phyloP scores from a whole-genome alignment of 2,329 filamentous ascomycete genomes.

The Penicillium freii region DNA sequence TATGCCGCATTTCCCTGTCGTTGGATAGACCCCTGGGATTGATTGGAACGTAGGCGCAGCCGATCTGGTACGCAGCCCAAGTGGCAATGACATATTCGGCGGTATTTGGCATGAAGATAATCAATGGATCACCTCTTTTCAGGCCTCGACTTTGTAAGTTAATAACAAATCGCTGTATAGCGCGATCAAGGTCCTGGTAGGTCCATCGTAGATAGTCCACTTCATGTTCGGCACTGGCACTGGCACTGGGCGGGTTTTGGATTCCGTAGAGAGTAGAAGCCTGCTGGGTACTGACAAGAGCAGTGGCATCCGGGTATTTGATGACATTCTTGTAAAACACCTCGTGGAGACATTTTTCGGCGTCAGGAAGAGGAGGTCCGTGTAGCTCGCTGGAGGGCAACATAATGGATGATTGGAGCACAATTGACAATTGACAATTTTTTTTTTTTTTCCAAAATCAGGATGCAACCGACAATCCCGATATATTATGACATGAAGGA shows the following conservation, averaged over 20 bases:
- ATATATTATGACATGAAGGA: background rate
- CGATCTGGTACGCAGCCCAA: slow-evolving; percentile 19
- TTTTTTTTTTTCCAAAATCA: background rate
- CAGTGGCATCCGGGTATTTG: background rate
- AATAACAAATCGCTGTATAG: background rate
- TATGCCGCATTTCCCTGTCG: slow-evolving; percentile 4
- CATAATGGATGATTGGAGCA: background rate
- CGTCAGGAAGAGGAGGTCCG: background rate
- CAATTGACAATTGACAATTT: background rate
- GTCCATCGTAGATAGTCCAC: slow-evolving; percentile 9
- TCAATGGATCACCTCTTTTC: background rate
- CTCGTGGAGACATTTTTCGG: background rate
- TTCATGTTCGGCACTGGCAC: background rate
- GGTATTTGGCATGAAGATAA: slow-evolving; percentile 6
- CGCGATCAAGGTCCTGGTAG: slow-evolving; percentile 1
- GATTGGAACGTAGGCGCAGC: slow-evolving; percentile 15
- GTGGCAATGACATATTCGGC: slow-evolving; percentile 19
- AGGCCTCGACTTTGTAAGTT: background rate
- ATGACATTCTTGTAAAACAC: background rate
- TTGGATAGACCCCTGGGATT: slow-evolving; percentile 13
- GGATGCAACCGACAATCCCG: background rate
- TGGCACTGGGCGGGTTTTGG: background rate
- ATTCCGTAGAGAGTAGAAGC: slow-evolving; percentile 6
- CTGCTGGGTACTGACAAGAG: slow-evolving; percentile 7
- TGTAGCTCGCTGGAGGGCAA: background rate